phyloP scores from a whole-genome alignment of 139 green algal species.

The Pycnococcus provasolii region DNA sequence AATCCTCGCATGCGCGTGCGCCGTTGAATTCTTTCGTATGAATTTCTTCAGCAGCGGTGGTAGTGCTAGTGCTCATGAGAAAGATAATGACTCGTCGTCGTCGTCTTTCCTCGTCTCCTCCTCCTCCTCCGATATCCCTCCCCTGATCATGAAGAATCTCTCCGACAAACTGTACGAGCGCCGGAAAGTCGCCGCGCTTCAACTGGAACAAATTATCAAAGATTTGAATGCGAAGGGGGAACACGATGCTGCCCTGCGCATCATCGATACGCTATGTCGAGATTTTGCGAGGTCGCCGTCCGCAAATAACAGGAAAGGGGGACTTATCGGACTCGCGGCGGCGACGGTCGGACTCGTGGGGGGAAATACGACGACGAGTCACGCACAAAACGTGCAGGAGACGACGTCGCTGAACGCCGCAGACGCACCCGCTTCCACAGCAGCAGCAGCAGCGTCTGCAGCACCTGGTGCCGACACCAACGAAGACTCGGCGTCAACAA shows the following conservation, averaged over 20 bases:
- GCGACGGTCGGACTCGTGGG: slow-evolving; percentile 67
- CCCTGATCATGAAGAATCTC: slow-evolving; percentile 20
- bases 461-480: no score
- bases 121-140: background rate
- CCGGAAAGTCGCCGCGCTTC: slow-evolving; percentile 64
- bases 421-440: slow-evolving; percentile 25
- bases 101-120: background rate
- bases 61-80: no score
- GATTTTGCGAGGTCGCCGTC: background rate
- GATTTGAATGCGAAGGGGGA: background rate
- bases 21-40: no score
- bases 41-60: no score
- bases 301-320: slow-evolving; percentile 46
- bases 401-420: slow-evolving; percentile 4
- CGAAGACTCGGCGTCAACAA: slow-evolving; percentile 12
- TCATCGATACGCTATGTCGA: background rate
- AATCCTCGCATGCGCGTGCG: no score
- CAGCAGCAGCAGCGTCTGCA: no score
- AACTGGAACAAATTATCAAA: slow-evolving; percentile 45
- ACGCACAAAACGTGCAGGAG: no score
- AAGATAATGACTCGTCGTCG: background rate
- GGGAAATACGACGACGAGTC: no score
- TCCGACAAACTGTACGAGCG: slow-evolving; percentile 83
- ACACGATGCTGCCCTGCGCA: background rate
- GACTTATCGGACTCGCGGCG: slow-evolving; percentile 83